Base-by-base conservation (phyloP, 2,329 filamentous ascomycete genomes). In the Reticulascus tulasneorum region DNA sequence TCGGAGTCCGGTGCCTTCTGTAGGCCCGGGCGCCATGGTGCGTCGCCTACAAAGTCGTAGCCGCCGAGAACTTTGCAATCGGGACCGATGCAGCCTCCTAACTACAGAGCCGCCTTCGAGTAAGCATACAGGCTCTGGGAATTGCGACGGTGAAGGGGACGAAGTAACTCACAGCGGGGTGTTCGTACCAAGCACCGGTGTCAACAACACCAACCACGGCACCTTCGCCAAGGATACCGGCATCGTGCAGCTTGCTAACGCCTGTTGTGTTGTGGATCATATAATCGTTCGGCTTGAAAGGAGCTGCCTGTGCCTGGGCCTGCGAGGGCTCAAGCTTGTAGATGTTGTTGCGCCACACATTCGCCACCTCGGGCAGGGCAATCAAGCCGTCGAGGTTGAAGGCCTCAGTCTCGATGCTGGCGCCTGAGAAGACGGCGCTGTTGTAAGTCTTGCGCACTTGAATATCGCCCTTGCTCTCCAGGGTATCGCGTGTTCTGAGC, bases 1-100 rank as follows among this genome's bases (percentile, higher is more conserved):
- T 77, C 70, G 3, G 55, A 29, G 44, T 71, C 71, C 2, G 73
- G 8, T 66, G 64, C 2, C 49, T 57, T 43, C 63, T 64, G 31
- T 40, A 36, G 28, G 6, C 18, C n/a, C 10, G 21, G 11, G 33
- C 12, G n/a, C n/a, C 11, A 18, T 17, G 5, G 3, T 13, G n/a
- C 38, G 23, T 40, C 24, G 9, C 38, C 38, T 6, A 40, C 38
- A 3, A 42, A 24, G 20, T 37, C 34, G 11, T 25, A 33, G 23
- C 35, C 34, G 10, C 35, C 33, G 17, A 28, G 31, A 13, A 35
- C 26, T 27, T 40, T 36, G 37, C 30, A 40, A 12, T 33, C 31
- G 3, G 25, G 32, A 11, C 33, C 33, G 17, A 35, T 28, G 9
- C 36, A 29, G 26, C 23, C 32, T 8, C 33, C 37, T 12, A 40